Conservation (phyloP, 306 rosid genomes). For the Mimosa bimucronata region DNA sequence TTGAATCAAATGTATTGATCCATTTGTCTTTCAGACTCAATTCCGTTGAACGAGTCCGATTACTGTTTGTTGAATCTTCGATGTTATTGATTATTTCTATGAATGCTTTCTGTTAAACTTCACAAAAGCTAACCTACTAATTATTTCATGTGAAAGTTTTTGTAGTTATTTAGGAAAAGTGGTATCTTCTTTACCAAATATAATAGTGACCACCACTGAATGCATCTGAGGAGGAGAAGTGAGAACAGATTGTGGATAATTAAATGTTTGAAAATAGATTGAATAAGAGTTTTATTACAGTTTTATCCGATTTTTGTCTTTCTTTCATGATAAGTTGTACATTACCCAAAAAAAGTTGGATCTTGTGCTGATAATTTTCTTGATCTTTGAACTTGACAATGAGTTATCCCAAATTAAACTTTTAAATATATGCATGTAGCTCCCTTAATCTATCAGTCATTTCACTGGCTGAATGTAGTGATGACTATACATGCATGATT, state of each 20-base stretch:
- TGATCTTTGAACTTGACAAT: neutral
- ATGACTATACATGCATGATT: neutral
- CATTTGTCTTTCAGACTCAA: too few relatives aligned
- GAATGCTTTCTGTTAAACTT: too few relatives aligned
- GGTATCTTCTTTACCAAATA: constrained; percentile 8
- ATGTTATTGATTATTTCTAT: too few relatives aligned
- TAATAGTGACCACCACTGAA: neutral
- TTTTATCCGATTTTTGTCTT: neutral
- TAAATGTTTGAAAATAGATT: neutral
- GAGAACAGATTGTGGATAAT: constrained; percentile 4
- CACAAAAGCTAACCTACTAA: too few relatives aligned
- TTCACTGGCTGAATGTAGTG: neutral
- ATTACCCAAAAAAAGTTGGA: neutral
- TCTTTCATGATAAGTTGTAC: neutral
- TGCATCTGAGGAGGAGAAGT: neutral
- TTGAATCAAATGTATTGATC: too few relatives aligned
- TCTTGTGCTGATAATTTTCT: neutral
- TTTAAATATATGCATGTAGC: neutral
- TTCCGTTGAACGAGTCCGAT: too few relatives aligned
- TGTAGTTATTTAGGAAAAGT: constrained; percentile 16
- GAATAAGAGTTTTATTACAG: constrained; percentile 1
- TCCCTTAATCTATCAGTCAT: neutral
- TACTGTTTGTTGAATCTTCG: too few relatives aligned
- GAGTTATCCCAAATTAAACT: neutral
- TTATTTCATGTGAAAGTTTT: too few relatives aligned